Conservation (phyloP, 495 filamentous ascomycete species). For the Cercophora newfieldiana region DNA sequence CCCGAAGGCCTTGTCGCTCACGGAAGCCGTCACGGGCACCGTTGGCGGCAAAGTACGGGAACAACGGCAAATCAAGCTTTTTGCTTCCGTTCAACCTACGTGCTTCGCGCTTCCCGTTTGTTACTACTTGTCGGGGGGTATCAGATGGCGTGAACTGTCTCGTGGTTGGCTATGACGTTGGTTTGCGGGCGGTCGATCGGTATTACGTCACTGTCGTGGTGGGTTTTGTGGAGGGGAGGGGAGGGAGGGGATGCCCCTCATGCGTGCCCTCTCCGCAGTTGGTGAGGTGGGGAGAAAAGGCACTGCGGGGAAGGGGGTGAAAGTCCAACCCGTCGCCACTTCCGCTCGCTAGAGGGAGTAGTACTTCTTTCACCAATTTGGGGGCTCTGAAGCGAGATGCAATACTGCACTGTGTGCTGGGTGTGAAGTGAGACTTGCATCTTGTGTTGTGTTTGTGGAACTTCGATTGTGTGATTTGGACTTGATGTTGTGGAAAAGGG, state of each 20-base stretch:
- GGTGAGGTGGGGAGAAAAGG: not conserved
- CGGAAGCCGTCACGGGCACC: too few relatives aligned
- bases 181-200: not conserved
- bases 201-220: not conserved
- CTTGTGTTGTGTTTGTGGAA: not conserved
- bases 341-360: too few relatives aligned
- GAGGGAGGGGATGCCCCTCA: not conserved
- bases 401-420: not conserved
- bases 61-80: not conserved
- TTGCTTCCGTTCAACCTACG: not conserved
- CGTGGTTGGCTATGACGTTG: not conserved
- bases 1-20: not conserved
- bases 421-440: not conserved
- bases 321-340: too few relatives aligned
- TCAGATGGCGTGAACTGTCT: too few relatives aligned
- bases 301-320: not conserved
- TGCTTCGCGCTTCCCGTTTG: too few relatives aligned
- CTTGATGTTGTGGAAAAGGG: not conserved
- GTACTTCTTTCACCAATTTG: too few relatives aligned
- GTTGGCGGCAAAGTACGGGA: not conserved
- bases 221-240: not conserved
- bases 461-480: not conserved
- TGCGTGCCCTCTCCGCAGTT: not conserved
- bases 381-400: not conserved
- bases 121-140: too few relatives aligned